Conservation (phyloP, 1,284 basidiomycete species). For the Athelia sp. region DNA sequence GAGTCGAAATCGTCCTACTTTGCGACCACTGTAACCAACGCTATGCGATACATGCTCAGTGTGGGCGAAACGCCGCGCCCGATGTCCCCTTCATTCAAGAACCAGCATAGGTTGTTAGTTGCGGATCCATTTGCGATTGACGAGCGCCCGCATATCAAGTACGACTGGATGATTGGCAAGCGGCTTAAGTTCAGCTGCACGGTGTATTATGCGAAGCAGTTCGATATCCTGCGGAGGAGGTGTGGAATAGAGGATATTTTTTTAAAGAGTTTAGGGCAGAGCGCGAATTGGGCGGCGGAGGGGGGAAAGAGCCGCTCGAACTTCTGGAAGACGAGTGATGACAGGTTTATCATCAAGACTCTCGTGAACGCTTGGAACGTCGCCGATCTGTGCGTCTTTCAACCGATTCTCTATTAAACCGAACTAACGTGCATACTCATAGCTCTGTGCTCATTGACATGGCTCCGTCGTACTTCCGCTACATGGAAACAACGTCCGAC, state of each 20-base stretch:
- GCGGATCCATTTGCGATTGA: slow-evolving; percentile 45
- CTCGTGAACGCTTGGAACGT: slow-evolving; percentile 81
- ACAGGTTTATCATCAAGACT: slow-evolving; percentile 77
- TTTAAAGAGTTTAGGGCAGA: slow-evolving; percentile 55
- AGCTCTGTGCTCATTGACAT: slow-evolving; percentile 76
- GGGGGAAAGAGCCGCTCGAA: slow-evolving; percentile 70
- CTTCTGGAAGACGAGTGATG: slow-evolving; percentile 76
- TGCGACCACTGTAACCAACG: slow-evolving; percentile 44
- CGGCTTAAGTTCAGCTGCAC: slow-evolving; percentile 71
- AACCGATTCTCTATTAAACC: background rate
- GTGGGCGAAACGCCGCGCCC: slow-evolving; percentile 25
- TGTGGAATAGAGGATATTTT: slow-evolving; percentile 66
- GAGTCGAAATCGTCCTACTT: slow-evolving; percentile 28
- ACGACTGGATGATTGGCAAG: slow-evolving; percentile 71
- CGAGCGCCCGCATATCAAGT: slow-evolving; percentile 73
- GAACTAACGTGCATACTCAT: slow-evolving; percentile 6
- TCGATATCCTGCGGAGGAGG: slow-evolving; percentile 57
- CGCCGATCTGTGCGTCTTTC: slow-evolving; percentile 62
- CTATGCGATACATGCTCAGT: slow-evolving; percentile 53
- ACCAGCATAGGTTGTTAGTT: slow-evolving; percentile 43
- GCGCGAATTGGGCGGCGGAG: slow-evolving; percentile 65
- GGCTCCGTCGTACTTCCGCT: slow-evolving; percentile 71
- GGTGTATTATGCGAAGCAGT: slow-evolving; percentile 75
- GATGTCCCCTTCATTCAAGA: slow-evolving; percentile 23
- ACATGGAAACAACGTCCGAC: slow-evolving; percentile 64